A percentile compares a stretch with the other conserved stretches of the same genome.
phyloP scores from a whole-genome alignment of 2,329 filamentous ascomycete genomes.

The Albophoma yamanashiensis region DNA sequence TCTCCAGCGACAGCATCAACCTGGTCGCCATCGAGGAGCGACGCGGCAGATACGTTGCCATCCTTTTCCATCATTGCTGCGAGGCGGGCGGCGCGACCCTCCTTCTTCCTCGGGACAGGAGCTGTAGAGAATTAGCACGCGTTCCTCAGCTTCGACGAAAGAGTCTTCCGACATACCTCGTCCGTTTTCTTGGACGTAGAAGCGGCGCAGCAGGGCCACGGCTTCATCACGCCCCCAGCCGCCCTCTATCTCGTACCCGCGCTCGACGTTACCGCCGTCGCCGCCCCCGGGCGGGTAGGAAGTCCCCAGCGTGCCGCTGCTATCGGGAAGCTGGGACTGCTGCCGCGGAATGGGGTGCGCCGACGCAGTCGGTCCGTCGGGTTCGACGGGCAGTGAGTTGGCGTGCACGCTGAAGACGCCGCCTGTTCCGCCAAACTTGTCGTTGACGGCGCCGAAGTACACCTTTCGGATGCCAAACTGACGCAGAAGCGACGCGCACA shows the following conservation, averaged over 20 bases:
- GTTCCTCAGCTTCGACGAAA: too few species aligned
- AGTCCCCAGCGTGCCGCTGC: constrained; percentile 22
- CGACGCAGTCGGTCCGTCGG: constrained; percentile 26
- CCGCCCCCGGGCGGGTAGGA: constrained; percentile 29
- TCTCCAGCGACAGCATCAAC: background rate
- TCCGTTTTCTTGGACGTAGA: constrained; percentile 97
- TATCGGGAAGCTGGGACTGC: constrained; percentile 23
- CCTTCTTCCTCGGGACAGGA: constrained; percentile 43
- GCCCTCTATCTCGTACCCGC: constrained; percentile 71
- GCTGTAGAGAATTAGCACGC: constrained; percentile 17
- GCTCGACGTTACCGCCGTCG: constrained; percentile 62
- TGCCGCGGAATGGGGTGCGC: constrained; percentile 25
- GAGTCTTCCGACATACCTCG: constrained; percentile 48
- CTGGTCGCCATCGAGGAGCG: background rate
- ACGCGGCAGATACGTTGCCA: constrained; percentile 7
- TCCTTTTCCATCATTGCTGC: constrained; percentile 40
- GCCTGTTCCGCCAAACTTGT: constrained; percentile 92
- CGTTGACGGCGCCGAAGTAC: constrained; percentile 91
- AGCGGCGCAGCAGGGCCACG: constrained; percentile 81
- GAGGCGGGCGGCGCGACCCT: constrained; percentile 41
- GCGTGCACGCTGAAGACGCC: constrained; percentile 82
- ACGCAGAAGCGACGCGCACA: constrained; percentile 88
- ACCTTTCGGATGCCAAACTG: constrained; percentile 84
- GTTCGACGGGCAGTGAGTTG: constrained; percentile 36
- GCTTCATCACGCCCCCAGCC: constrained; percentile 87